Evolutionary conservation across 1,284 basidiomycete genomes (phyloP).

Genomic region (Quambalaria eucalypti): DNA sequence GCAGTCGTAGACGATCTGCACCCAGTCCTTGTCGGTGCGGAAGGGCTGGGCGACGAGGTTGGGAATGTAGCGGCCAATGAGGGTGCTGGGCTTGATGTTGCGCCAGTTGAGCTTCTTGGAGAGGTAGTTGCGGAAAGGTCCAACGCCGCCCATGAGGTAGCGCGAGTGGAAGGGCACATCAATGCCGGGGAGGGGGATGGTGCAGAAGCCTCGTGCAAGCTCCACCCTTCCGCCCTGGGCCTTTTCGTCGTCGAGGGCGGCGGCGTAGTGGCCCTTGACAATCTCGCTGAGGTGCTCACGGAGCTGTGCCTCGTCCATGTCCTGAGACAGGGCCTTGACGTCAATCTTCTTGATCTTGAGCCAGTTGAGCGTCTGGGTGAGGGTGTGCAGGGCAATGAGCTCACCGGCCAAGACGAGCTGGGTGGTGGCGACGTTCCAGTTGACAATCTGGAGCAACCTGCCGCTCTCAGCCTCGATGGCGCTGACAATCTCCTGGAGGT

Average conservation of each 20-base stretch:
- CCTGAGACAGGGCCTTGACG: conserved; percentile 50
- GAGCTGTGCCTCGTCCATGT: conserved; percentile 73
- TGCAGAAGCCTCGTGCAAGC: conserved; percentile 82
- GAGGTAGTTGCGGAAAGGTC: conserved; percentile 87
- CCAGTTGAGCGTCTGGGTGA: conserved; percentile 84
- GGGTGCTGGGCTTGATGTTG: conserved; percentile 65
- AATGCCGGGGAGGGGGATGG: conserved; percentile 63
- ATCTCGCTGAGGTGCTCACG: conserved; percentile 87
- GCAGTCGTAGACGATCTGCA: conserved; percentile 63
- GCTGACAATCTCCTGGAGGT: conserved; percentile 86
- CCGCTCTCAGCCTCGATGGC: conserved; percentile 53
- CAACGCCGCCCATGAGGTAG: conserved; percentile 88
- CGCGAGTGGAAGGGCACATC: conserved; percentile 98
- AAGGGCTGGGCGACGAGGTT: conserved; percentile 94
- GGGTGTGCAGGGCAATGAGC: conserved; percentile 78
- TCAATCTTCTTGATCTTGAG: conserved; percentile 82
- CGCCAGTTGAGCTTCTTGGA: conserved; percentile 90
- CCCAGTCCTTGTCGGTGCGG: conserved; percentile 61
- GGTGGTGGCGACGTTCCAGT: conserved; percentile 80
- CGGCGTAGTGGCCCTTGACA: conserved; percentile 69
- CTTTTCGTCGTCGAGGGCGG: conserved; percentile 66
- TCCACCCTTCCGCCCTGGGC: conserved; percentile 68
- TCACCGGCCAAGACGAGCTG: conserved; percentile 81
- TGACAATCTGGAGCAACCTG: conserved; percentile 16
- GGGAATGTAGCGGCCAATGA: conserved; percentile 67